Base-by-base conservation (phyloP, 2,329 filamentous ascomycete species). In the Triangularia verruculosa region DNA sequence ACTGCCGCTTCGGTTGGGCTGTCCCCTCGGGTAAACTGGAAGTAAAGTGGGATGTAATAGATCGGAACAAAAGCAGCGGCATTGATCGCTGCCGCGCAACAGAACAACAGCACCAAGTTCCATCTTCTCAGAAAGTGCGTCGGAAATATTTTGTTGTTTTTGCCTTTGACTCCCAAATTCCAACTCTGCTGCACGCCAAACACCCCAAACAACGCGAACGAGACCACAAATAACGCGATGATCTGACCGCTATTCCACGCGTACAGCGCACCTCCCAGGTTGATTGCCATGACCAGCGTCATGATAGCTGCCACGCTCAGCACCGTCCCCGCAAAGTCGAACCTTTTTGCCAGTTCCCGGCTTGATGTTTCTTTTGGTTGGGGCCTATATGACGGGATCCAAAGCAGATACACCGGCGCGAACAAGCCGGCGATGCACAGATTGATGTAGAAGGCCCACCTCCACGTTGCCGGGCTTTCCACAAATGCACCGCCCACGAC, bases 371-470 rank as follows among this genome's bases (percentile, higher is more conserved):
- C 55, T 17, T 17, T 17, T 8, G 30, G 28, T 52, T 11, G 73
- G 22, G 4, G 70, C 66, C 6, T 54, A 39, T 8, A 62, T 34
- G 24, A 70, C 66, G 75, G 75, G 0, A 78, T 61, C 15, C 70
- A 47, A 47, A 76, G 71, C 9, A 77, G 20, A 54, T 69, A 76
- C 2, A 71, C 66, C 0, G 73, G 73, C 0, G 65, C 62, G 11
- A 68, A 68, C 51, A 77, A 71, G 28, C 68, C 79, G 7, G 74
- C 83, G 0, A 82, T 77, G 56, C 82, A 73, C 0, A 87, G 75
- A 67, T 87, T 87, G 74, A 87, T 81, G 68, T 88, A 88, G 63
- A 83, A 83, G 0, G 74, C 39, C 77, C 77, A 82, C 51, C 81
- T 66, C 81, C 81, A 83, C 0, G 75, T 77, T 0, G 76, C 79